Evolutionary conservation across 2,329 filamentous ascomycete genomes (phyloP), one percentile per base, ranked within the genome.

Genomic region (Colletotrichum chlorophyti): DNA sequence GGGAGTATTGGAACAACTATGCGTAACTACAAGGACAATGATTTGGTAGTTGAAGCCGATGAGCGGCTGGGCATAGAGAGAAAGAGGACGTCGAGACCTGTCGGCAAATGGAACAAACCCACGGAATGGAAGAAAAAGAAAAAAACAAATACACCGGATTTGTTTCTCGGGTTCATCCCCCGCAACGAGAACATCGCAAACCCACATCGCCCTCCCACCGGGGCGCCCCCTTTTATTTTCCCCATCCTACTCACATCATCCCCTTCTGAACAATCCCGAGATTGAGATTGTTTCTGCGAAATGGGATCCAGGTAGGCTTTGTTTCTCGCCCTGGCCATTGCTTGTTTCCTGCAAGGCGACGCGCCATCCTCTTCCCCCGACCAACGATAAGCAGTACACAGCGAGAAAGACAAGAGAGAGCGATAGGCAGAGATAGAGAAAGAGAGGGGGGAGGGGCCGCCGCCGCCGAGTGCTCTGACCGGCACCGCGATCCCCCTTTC

Each of bases 401-500:
- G n/a, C n/a, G 26, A 38, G 35, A 34, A 63, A 43, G 52, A 43
- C 23, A 54, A 37, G 32, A 40, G 60, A 53, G 51, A 35, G 29
- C 35, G n/a, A n/a, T n/a, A n/a, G n/a, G n/a, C n/a, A n/a, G n/a
- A n/a, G n/a, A n/a, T n/a, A n/a, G n/a, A n/a, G n/a, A n/a, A n/a
- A n/a, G n/a, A n/a, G n/a, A n/a, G n/a, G n/a, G n/a, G n/a, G n/a
- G n/a, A n/a, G n/a, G n/a, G n/a, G n/a, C n/a, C n/a, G n/a, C n/a
- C n/a, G n/a, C n/a, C n/a, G n/a, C n/a, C n/a, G n/a, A n/a, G n/a
- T n/a, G n/a, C n/a, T n/a, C 47, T 42, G 21, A 19, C 49, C 55
- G 55, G 53, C 50, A 51, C 29, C 52, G 45, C 23, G 40, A 57
- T 47, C 58, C 52, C 53, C 58, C 17, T 43, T 32, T 57, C 61